These are phyloP conservation scores for Wickerhamomyces tratensis DNA, from an alignment of 805 yeast genomes.

Conservation along the genomic window DNA sequence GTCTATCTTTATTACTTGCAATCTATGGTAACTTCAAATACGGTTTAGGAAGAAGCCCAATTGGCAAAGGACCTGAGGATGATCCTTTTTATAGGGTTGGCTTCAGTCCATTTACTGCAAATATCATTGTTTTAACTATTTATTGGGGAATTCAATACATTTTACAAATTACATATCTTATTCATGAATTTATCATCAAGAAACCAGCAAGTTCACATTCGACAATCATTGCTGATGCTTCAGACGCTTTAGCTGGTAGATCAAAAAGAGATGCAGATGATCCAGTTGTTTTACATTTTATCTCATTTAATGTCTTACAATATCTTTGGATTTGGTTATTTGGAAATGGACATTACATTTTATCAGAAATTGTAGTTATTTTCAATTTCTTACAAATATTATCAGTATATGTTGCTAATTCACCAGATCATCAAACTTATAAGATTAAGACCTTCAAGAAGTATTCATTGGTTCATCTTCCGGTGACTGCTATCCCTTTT, in stretches of 20 bases:
- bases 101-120: constrained; percentile 65
- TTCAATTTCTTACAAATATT: constrained; percentile 52
- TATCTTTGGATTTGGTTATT: constrained; percentile 60
- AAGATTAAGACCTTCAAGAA: constrained; percentile 36
- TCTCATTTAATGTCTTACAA: constrained; percentile 47
- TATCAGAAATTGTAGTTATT: constrained; percentile 48
- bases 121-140: constrained; percentile 33
- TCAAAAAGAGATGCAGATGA: background rate
- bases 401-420: constrained; percentile 28
- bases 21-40: constrained; percentile 45
- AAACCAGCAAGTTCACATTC: constrained; percentile 1
- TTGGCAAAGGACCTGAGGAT: constrained; percentile 26
- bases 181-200: constrained; percentile 28
- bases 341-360: constrained; percentile 45
- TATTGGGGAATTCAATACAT: constrained; percentile 51
- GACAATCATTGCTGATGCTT: constrained; percentile 3
- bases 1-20: constrained; percentile 46
- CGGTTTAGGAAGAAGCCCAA: constrained; percentile 44
- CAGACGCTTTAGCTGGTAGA: too few species aligned
- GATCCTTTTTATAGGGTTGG: constrained; percentile 39
- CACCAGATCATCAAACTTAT: constrained; percentile 48
- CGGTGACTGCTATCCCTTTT: constrained; percentile 61
- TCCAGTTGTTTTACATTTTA: constrained; percentile 51
- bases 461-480: constrained; percentile 53
- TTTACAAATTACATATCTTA: constrained; percentile 41